Percentiles rank a stretch among this genome's conserved stretches.
Evolutionary conservation across 495 filamentous ascomycete species (phyloP).

Genomic region (Podospora pseudoanserina): DNA sequence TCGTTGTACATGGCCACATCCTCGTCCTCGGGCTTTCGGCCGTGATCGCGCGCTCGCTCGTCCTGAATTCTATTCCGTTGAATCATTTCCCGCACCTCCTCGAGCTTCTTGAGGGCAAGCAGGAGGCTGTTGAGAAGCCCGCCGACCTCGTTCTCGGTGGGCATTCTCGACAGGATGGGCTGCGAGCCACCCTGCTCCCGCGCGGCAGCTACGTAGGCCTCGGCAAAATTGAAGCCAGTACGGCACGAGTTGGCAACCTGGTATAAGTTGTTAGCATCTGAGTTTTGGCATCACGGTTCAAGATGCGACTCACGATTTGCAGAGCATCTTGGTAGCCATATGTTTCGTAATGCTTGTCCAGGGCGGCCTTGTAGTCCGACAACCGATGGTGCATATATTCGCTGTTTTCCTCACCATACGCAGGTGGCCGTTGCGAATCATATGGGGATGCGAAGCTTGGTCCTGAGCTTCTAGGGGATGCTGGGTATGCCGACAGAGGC

Average conservation of each 20-base stretch:
- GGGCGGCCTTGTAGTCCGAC: slow-evolving; percentile 36
- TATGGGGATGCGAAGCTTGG: slow-evolving; percentile 39
- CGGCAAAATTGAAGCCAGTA: slow-evolving; percentile 46
- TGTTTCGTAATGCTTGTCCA: slow-evolving; percentile 42
- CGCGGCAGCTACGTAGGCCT: slow-evolving; percentile 45
- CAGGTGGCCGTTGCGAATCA: slow-evolving; percentile 37
- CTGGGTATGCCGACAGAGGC: slow-evolving; percentile 42
- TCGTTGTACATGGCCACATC: slow-evolving; percentile 48
- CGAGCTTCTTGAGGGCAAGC: slow-evolving; percentile 39
- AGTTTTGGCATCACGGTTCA: not conserved
- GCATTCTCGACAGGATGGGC: slow-evolving; percentile 45
- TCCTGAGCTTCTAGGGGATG: slow-evolving; percentile 37
- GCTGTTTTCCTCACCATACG: slow-evolving; percentile 35
- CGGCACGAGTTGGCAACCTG: slow-evolving; percentile 45
- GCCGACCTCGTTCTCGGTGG: slow-evolving; percentile 43
- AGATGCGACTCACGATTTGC: slow-evolving; percentile 33
- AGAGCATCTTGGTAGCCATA: slow-evolving; percentile 44
- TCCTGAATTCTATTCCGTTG: slow-evolving; percentile 34
- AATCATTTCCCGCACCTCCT: slow-evolving; percentile 45
- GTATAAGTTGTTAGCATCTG: slow-evolving; percentile 25
- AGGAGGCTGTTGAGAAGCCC: slow-evolving; percentile 39
- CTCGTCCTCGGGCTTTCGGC: slow-evolving; percentile 41
- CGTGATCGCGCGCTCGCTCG: slow-evolving; percentile 43
- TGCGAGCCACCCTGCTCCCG: slow-evolving; percentile 47
- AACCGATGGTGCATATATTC: slow-evolving; percentile 8